A percentile compares a stretch with the other conserved stretches of the same genome.
Conservation (phyloP, 2,329 filamentous ascomycete genomes). For the Trichothecium roseum region DNA sequence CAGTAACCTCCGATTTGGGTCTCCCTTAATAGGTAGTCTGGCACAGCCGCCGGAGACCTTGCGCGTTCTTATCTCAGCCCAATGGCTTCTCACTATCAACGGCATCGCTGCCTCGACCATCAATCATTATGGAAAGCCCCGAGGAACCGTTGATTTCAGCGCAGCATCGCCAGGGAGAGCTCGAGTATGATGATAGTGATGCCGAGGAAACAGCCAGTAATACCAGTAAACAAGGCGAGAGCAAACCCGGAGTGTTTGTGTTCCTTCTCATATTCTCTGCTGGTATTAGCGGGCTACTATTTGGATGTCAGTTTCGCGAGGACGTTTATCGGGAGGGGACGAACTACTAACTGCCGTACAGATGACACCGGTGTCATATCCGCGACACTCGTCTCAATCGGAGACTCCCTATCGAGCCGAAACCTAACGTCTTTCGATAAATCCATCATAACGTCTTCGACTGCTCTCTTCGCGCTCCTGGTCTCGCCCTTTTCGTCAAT, state of each 20-base stretch:
- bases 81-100: no score
- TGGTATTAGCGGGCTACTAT: slow-evolving; percentile 56
- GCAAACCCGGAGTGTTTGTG: slow-evolving; percentile 39
- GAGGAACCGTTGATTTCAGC: slow-evolving; percentile 27
- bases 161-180: slow-evolving; percentile 16
- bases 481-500: slow-evolving; percentile 54
- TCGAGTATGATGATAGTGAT: slow-evolving; percentile 18
- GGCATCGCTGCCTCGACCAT: not conserved
- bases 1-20: no score
- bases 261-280: slow-evolving; percentile 54
- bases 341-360: slow-evolving; percentile 13
- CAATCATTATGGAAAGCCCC: slow-evolving; percentile 21
- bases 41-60: no score
- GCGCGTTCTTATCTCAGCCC: no score
- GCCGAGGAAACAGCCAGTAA: slow-evolving; percentile 11
- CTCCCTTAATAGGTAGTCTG: no score
- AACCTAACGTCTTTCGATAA: slow-evolving; percentile 54
- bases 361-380: slow-evolving; percentile 62
- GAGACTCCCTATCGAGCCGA: slow-evolving; percentile 44
- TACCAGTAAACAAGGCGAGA: slow-evolving; percentile 16
- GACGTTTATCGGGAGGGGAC: slow-evolving; percentile 4
- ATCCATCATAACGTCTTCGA: slow-evolving; percentile 60
- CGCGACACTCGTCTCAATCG: slow-evolving; percentile 55
- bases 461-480: slow-evolving; percentile 54
- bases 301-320: slow-evolving; percentile 45